Evolutionary conservation across 2,329 filamentous ascomycete species (phyloP).

Genomic region (Diplodia corticola): DNA sequence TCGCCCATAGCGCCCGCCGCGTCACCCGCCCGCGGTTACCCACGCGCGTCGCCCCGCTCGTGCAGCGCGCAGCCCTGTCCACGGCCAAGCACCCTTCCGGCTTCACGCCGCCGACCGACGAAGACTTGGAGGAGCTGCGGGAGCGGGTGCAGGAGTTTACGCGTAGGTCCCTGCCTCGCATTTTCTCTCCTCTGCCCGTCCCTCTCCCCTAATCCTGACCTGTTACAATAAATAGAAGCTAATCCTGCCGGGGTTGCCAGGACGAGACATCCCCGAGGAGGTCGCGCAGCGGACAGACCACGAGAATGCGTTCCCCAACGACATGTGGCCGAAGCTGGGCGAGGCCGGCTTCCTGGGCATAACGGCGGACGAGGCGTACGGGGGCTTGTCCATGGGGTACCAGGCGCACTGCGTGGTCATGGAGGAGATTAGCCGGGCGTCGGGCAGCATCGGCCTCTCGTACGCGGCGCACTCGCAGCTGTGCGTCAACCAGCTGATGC

Average conservation of each 20-base stretch:
- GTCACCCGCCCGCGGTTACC: not conserved
- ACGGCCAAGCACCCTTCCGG: constrained; percentile 63
- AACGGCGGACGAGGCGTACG: constrained; percentile 89
- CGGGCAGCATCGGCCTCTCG: constrained; percentile 79
- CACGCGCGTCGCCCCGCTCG: not conserved
- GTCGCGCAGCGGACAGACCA: constrained; percentile 81
- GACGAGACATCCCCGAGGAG: constrained; percentile 81
- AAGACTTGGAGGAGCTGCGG: constrained; percentile 77
- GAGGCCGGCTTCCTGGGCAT: constrained; percentile 89
- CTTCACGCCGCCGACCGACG: constrained; percentile 67
- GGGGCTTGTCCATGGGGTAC: constrained; percentile 88
- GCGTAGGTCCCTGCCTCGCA: constrained; percentile 36
- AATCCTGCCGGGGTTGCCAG: constrained; percentile 33
- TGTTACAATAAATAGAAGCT: not conserved
- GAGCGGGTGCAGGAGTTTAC: constrained; percentile 88
- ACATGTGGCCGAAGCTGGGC: constrained; percentile 93
- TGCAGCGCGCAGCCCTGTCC: constrained; percentile 16
- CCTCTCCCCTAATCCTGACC: not conserved
- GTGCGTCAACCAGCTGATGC: constrained; percentile 92
- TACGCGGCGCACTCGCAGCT: constrained; percentile 96
- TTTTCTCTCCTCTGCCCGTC: not conserved
- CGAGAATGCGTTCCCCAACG: constrained; percentile 81
- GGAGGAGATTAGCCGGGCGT: constrained; percentile 90
- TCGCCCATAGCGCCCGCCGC: constrained; percentile 13
- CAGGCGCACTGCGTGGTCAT: constrained; percentile 94